Evolutionary conservation across 1,284 basidiomycete species (phyloP), one percentile per base, ranked within the genome.

Genomic region (Pulchroboletus neoregius): DNA sequence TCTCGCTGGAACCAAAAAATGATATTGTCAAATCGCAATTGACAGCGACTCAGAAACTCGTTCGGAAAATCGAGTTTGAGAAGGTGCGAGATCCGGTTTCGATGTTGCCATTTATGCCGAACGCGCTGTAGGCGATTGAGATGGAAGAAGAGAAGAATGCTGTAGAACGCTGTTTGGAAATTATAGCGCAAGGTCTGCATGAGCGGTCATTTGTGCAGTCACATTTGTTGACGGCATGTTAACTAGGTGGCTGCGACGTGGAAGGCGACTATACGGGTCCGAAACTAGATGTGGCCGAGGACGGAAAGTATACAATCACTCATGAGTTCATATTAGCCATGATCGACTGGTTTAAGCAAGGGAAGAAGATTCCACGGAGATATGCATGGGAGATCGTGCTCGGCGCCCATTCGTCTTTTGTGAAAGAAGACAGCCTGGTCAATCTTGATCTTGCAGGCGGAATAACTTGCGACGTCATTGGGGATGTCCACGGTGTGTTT

Each of bases 351-450:
- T 98, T 97, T 72, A 96, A 95, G 71, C 79, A 84, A 36, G 92
- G 92, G 20, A 94, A 94, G 67, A 78, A 85, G 22, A 70, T 98
- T 44, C 85, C 93, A 5, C 84, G 84, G 68, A 75, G 92, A 67
- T 87, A 93, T 53, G 92, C 88, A 22, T 98, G 94, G 94, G 92
- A 98, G 71, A 97, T 99, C 58, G 78, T 94, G 23, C 75, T 99
- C 10, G 94, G 91, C 23, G 93, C 91, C 49, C 80, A 91, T 61
- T 78, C 81, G 15, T 71, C 80, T 6, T 84, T 99, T 56, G 71
- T 75, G 24, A 77, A 84, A 56, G 93, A 96, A 65, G 81, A 87
- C 49, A 90, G 83, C 54, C 58, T 99, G 61, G 91, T 96, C 13
- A 81, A 89, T 45, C 78, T 95, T 33, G 69, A 77, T 35, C 70